phyloP scores from a whole-genome alignment of 768 basidiomycete genomes.

The Lepiota brunneoincarnata region DNA sequence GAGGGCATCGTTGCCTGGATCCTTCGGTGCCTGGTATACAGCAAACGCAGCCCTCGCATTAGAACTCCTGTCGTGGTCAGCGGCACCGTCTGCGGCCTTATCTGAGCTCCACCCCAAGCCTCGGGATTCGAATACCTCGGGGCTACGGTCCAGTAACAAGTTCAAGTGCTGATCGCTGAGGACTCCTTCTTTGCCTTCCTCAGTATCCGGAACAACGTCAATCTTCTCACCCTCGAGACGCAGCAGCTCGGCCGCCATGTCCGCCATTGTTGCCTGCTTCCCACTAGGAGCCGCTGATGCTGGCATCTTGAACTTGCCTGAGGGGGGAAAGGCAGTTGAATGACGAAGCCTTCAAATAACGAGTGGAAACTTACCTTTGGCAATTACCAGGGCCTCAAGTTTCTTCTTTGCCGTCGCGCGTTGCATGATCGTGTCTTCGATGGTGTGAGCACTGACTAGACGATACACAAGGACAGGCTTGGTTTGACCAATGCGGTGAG shows the following conservation, averaged over 20 bases:
- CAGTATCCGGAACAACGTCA: constrained; percentile 75
- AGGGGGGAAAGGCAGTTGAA: background rate
- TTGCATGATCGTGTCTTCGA: constrained; percentile 91
- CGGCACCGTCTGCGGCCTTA: constrained; percentile 4
- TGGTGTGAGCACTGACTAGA: constrained; percentile 80
- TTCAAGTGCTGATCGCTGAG: constrained; percentile 82
- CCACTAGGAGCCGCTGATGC: constrained; percentile 44
- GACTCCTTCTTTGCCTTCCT: constrained; percentile 65
- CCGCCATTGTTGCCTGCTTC: constrained; percentile 68
- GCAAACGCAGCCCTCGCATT: constrained; percentile 64
- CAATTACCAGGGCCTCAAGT: constrained; percentile 93
- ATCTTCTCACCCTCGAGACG: constrained; percentile 88
- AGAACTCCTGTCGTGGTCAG: constrained; percentile 13
- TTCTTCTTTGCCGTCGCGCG: constrained; percentile 84
- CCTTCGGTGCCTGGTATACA: constrained; percentile 67
- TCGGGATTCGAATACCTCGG: constrained; percentile 68
- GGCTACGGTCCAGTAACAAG: constrained; percentile 75
- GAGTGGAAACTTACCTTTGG: constrained; percentile 56
- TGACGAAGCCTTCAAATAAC: background rate
- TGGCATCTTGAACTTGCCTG: constrained; percentile 84
- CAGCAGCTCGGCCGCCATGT: constrained; percentile 77
- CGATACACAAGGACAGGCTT: constrained; percentile 88
- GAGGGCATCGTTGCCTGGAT: constrained; percentile 64
- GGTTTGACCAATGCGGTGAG: constrained; percentile 95
- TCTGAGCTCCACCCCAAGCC: constrained; percentile 71